These are phyloP conservation scores for Arthrinium phaeospermum DNA, from an alignment of 2,329 filamentous ascomycete species.

Conservation along the genomic window DNA sequence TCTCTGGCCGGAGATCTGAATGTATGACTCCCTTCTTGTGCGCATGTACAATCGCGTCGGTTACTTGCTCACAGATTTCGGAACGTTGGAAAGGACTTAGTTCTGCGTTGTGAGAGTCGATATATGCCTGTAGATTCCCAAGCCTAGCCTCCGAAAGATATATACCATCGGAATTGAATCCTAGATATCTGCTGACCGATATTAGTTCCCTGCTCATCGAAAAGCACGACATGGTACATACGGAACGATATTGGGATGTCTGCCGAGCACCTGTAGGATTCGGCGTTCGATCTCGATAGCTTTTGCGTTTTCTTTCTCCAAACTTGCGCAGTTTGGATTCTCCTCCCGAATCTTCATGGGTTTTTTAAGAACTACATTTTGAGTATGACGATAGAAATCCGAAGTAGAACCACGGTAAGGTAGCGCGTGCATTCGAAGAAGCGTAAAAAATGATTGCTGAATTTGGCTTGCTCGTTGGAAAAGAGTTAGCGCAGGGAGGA, in stretches of 20 bases:
- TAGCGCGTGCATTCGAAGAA: neutral
- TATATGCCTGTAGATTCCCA: slow-evolving; percentile 16
- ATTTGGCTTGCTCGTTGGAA: neutral
- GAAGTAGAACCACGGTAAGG: slow-evolving; percentile 11
- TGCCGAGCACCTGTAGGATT: slow-evolving; percentile 2
- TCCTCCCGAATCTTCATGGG: slow-evolving; percentile 11
- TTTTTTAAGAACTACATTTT: neutral
- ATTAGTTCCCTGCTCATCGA: neutral
- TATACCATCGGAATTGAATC: slow-evolving; percentile 12
- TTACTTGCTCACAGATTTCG: slow-evolving; percentile 32
- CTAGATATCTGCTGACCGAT: neutral
- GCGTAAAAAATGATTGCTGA: neutral
- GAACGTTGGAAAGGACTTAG: slow-evolving; percentile 6
- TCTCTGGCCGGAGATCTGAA: slow-evolving; percentile 40
- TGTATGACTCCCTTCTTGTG: slow-evolving; percentile 40
- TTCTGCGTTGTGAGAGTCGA: slow-evolving; percentile 16
- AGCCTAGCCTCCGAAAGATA: slow-evolving; percentile 1
- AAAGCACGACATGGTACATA: neutral
- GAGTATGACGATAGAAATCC: slow-evolving; percentile 10
- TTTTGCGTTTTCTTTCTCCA: neutral
- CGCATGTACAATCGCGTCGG: slow-evolving; percentile 37
- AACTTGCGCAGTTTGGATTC: neutral
- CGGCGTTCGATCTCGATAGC: slow-evolving; percentile 2
- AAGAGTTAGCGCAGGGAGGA: neutral
- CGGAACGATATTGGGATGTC: slow-evolving; percentile 18